Conservation (phyloP, 2,329 filamentous ascomycete genomes). For the Epichloe sp. region DNA sequence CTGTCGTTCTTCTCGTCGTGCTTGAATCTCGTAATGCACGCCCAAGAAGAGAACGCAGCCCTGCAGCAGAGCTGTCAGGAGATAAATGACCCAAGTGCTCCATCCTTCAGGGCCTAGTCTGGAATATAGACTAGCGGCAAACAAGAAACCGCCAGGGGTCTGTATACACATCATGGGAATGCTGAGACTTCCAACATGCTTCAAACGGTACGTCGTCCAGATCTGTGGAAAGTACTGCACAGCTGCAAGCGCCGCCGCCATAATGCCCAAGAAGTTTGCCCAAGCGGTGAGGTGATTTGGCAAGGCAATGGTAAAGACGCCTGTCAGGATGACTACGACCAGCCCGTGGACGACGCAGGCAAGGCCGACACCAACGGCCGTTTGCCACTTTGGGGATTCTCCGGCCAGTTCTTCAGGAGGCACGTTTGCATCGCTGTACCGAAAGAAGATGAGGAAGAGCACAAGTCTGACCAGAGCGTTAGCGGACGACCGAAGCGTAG, state of each 20-base stretch:
- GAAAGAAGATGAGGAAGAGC: conserved; percentile 92
- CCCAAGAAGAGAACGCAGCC: conserved; percentile 69
- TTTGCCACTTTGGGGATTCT: conserved; percentile 56
- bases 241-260: conserved; percentile 63
- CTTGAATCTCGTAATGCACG: conserved; percentile 56
- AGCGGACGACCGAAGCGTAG: conserved; percentile 6
- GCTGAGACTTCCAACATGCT: conserved; percentile 80
- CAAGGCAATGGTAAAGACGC: conserved; percentile 50
- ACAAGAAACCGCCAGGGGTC: conserved; percentile 83
- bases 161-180: conserved; percentile 99
- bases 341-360: conserved; percentile 65
- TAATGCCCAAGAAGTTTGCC: conserved; percentile 76
- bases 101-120: conserved; percentile 73
- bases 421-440: conserved; percentile 42
- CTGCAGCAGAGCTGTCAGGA: conserved; percentile 77
- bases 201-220: conserved; percentile 73
- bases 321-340: conserved; percentile 53
- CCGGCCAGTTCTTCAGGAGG: conserved; percentile 35
- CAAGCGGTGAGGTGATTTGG: conserved; percentile 57
- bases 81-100: conserved; percentile 90
- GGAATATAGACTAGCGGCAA: conserved; percentile 70
- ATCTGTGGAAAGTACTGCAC: conserved; percentile 96
- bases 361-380: conserved; percentile 62
- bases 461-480: conserved; percentile 50
- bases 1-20: conserved; percentile 20